These are phyloP conservation scores for Boletus sensibilis DNA, from an alignment of 768 basidiomycete species.

Conservation along the genomic window DNA sequence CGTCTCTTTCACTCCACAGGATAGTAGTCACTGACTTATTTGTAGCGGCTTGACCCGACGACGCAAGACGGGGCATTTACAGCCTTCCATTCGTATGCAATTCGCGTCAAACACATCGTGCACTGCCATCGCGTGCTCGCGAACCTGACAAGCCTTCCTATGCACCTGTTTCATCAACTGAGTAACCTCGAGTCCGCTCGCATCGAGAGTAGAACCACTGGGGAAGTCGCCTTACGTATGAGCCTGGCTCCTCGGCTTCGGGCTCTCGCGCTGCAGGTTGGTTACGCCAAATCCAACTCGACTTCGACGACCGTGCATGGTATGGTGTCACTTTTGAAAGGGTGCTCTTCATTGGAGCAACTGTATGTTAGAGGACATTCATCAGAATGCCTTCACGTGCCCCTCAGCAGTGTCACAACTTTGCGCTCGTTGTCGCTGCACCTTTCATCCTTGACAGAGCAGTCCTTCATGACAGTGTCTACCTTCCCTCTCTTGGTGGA, in stretches of 20 bases:
- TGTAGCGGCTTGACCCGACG: conserved; percentile 11
- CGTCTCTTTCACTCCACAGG: not conserved
- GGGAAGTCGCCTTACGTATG: conserved; percentile 18
- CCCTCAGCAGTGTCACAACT: conserved; percentile 34
- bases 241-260: conserved; percentile 36
- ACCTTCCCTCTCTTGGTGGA: conserved; percentile 38
- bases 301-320: conserved; percentile 22
- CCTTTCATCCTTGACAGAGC: conserved; percentile 38
- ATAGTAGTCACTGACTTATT: not conserved
- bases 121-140: conserved; percentile 18
- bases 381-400: conserved; percentile 27
- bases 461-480: conserved; percentile 38
- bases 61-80: not conserved
- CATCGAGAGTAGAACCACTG: conserved; percentile 18
- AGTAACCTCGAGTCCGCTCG: conserved; percentile 20
- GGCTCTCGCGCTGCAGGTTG: conserved; percentile 37
- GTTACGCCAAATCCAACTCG: conserved; percentile 20
- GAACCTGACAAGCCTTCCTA: conserved; percentile 4
- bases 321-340: conserved; percentile 29
- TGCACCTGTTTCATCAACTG: conserved; percentile 2
- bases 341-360: conserved; percentile 29
- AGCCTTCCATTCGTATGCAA: conserved; percentile 22
- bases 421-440: conserved; percentile 41
- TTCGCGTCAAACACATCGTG: conserved; percentile 25
- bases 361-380: conserved; percentile 42